Conservation (phyloP, 2,329 filamentous ascomycete genomes). For the Plectosphaerella cucumerina region DNA sequence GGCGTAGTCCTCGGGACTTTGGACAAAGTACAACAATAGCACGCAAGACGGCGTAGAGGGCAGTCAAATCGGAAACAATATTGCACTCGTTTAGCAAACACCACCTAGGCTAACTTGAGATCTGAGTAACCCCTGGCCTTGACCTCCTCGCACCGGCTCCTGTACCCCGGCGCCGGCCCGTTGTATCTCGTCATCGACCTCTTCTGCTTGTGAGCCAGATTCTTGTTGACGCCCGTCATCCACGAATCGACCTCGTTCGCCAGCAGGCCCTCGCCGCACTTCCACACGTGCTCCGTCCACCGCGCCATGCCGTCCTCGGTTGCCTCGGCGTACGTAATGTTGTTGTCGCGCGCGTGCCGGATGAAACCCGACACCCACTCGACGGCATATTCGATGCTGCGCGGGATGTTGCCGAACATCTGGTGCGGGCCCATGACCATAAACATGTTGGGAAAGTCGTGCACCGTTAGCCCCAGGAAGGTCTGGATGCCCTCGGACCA, state of each 20-base stretch:
- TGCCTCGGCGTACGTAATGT: slow-evolving; percentile 31
- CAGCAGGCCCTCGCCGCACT: slow-evolving; percentile 38
- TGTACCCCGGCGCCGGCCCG: slow-evolving; percentile 38
- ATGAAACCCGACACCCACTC: slow-evolving; percentile 31
- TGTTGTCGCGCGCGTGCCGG: slow-evolving; percentile 22
- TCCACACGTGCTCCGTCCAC: slow-evolving; percentile 45
- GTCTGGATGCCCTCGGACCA: slow-evolving; percentile 27
- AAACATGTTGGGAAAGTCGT: slow-evolving; percentile 44
- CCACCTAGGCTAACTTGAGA: slow-evolving; percentile 8
- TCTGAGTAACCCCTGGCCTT: slow-evolving; percentile 19
- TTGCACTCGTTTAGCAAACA: too few relatives aligned
- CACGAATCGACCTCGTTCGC: slow-evolving; percentile 45
- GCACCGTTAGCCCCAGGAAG: slow-evolving; percentile 35
- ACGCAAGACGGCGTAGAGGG: too few relatives aligned
- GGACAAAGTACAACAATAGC: too few relatives aligned
- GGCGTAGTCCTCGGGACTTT: too few relatives aligned
- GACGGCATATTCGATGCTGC: slow-evolving; percentile 37
- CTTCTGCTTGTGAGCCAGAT: slow-evolving; percentile 39
- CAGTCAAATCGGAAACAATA: too few relatives aligned
- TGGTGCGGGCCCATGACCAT: slow-evolving; percentile 40
- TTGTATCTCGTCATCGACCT: slow-evolving; percentile 41
- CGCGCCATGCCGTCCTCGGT: slow-evolving; percentile 29
- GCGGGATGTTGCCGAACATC: slow-evolving; percentile 37
- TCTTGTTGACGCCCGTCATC: slow-evolving; percentile 53
- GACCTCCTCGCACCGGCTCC: slow-evolving; percentile 29